Percentiles rank a stretch among this genome's conserved stretches.
Evolutionary conservation across 2,329 filamentous ascomycete genomes (phyloP).

Genomic region (Westerdykella sp.): DNA sequence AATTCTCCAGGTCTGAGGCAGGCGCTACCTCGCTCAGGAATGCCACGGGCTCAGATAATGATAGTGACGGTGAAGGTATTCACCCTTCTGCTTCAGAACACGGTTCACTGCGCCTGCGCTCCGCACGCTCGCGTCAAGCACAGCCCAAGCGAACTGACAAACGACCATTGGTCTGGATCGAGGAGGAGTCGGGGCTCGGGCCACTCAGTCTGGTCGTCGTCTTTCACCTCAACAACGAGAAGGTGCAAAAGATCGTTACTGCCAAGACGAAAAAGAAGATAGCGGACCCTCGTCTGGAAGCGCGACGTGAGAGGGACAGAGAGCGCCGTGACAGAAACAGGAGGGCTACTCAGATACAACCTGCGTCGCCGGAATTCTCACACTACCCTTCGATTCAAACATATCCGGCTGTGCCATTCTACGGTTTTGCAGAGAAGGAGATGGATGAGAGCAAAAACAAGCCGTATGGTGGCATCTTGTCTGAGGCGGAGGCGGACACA

Average conservation of each 20-base stretch:
- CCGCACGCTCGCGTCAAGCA: conserved; percentile 28
- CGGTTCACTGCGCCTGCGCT: conserved; percentile 24
- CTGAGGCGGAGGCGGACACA: conserved; percentile 84
- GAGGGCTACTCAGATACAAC: conserved; percentile 43
- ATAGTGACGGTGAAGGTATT: conserved; percentile 20
- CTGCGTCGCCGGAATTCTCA: conserved; percentile 41
- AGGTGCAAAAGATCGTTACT: conserved; percentile 56
- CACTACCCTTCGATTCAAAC: conserved; percentile 56
- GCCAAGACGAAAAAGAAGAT: conserved; percentile 50
- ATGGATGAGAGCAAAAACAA: conserved; percentile 85
- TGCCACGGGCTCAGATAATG: conserved; percentile 24
- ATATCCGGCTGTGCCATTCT: conserved; percentile 72
- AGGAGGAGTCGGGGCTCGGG: conserved; percentile 18
- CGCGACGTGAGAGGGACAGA: conserved; percentile 29
- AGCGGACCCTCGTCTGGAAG: conserved; percentile 16
- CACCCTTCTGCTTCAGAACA: conserved; percentile 26
- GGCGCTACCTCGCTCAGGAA: conserved; percentile 23
- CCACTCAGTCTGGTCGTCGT: conserved; percentile 27
- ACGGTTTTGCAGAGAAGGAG: conserved; percentile 83
- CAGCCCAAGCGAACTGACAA: conserved; percentile 30
- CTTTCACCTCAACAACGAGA: conserved; percentile 44
- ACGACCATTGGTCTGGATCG: conserved; percentile 32
- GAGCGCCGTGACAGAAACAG: conserved; percentile 43
- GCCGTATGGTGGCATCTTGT: conserved; percentile 90
- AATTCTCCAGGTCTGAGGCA: conserved; percentile 27